Percentiles rank a stretch among this genome's conserved stretches.
These are phyloP conservation scores for Lindgomyces ingoldianus DNA, from an alignment of 495 filamentous ascomycete species.

Conservation along the genomic window DNA sequence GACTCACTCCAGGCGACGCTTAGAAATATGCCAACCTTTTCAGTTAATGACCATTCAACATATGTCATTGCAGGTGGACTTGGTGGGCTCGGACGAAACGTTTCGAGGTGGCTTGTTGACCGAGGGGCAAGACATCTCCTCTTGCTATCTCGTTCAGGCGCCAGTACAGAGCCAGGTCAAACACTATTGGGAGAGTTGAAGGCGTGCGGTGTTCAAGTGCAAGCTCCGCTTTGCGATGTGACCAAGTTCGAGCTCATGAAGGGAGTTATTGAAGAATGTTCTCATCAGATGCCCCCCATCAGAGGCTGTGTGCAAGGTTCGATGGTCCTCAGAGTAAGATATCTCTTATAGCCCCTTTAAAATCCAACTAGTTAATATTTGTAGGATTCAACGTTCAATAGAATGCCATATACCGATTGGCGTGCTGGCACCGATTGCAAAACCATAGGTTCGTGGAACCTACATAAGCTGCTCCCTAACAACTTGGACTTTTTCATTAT, in stretches of 20 bases:
- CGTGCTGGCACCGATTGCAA: neutral
- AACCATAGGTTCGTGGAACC: slow-evolving; percentile 20
- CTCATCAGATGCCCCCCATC: slow-evolving; percentile 23
- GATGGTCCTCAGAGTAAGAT: slow-evolving; percentile 35
- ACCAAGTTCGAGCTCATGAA: neutral
- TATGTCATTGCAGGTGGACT: slow-evolving; percentile 47
- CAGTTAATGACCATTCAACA: slow-evolving; percentile 2
- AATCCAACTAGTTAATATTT: neutral
- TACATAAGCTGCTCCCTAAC: slow-evolving; percentile 12
- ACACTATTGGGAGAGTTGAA: neutral
- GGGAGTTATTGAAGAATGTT: neutral
- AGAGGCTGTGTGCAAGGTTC: slow-evolving; percentile 37
- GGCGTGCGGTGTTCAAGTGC: neutral
- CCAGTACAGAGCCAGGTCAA: neutral
- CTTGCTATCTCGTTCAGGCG: slow-evolving; percentile 31
- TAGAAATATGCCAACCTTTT: slow-evolving; percentile 3
- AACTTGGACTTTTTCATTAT: slow-evolving; percentile 32
- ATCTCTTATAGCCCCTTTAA: slow-evolving; percentile 26
- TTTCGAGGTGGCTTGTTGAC: slow-evolving; percentile 39
- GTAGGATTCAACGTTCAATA: slow-evolving; percentile 6
- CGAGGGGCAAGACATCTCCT: slow-evolving; percentile 42
- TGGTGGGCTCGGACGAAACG: slow-evolving; percentile 42
- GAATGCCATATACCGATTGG: slow-evolving; percentile 10
- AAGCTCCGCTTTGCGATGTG: slow-evolving; percentile 1
- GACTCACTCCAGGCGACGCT: neutral